Base-by-base conservation (phyloP, 176 grass and related monocot species). In the Thinopyrum elongatum region DNA sequence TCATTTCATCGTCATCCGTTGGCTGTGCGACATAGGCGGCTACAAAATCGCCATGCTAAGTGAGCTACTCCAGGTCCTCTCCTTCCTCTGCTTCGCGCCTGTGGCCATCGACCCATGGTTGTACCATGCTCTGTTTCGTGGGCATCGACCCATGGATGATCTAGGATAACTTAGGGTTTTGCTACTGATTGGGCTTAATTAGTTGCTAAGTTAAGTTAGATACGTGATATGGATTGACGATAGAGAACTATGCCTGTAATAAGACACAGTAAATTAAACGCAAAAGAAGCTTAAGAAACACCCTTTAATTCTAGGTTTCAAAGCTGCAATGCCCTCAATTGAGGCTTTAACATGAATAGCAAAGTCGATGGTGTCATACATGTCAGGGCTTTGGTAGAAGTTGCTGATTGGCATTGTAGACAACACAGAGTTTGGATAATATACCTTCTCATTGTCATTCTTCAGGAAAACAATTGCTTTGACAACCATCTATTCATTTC, bases 401-500 rank as follows among this genome's bases (percentile, higher is more conserved):
- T 98, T 98, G 90, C 93, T 95, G 90, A 98, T 98, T 26, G 96
- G 75, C 84, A 94, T 98, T 29, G 89, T 88, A 15, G 92, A 85
- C 61, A 98, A 49, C 44, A 98, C 96, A 5, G 96, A 89, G 86
- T 98, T 98, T 67, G 96, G 93, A 80, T 98, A 95, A 79, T 92
- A 98, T 84, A 95, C 81, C 82, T 98, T 98, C 88, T 94, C 93
- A 55, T 94, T 95, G 78, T 98, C 91, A 74, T 94, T 84, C 86
- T 89, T 93, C 86, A 95, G 68, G 34, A 35, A 35, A 46, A 95
- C 83, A 16, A 91, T 98, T 27, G 95, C 95, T 62, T 95, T n/a
- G n/a, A n/a, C n/a, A n/a, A n/a, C n/a, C n/a, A 82, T 87, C 95
- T 98, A 86, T 98, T 95, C 95, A 98, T 98, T 94, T 98, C 95